Conservation (phyloP, 1,139 yeast genomes). For the Protomyces pachydermus region DNA sequence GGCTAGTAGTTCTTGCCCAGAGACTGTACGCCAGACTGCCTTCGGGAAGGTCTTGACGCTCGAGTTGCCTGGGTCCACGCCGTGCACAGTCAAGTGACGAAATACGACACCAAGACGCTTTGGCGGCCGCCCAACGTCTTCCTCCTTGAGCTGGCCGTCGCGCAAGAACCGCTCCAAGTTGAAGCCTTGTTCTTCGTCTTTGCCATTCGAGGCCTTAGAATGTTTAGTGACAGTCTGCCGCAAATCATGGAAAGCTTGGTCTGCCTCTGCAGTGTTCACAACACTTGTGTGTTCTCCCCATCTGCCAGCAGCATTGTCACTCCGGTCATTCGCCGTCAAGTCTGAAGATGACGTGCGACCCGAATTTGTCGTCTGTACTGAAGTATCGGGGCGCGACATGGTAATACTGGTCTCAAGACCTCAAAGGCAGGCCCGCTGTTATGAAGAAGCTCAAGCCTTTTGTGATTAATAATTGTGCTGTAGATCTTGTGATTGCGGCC, state of each 20-base stretch:
- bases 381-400: no score
- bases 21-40: conserved; percentile 35
- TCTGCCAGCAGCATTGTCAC: background rate
- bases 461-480: no score
- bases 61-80: conserved; percentile 52
- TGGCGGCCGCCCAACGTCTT: conserved; percentile 47
- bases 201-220: conserved; percentile 6
- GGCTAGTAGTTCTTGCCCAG: conserved; percentile 15
- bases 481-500: no score
- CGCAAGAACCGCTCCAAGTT: conserved; percentile 10
- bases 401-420: no score
- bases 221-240: conserved; percentile 30
- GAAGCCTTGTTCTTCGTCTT: conserved; percentile 15
- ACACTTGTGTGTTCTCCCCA: background rate
- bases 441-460: no score
- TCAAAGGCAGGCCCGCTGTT: no score
- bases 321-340: background rate
- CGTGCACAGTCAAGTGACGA: conserved; percentile 47
- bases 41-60: conserved; percentile 50
- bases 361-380: background rate
- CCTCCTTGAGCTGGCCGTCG: conserved; percentile 22
- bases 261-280: conserved; percentile 30
- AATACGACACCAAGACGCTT: conserved; percentile 51
- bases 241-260: conserved; percentile 31
- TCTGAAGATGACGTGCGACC: background rate